Percentiles rank a stretch among this genome's conserved stretches.
These are phyloP conservation scores for Lachnellula subtilissima DNA, from an alignment of 2,329 filamentous ascomycete genomes.

Conservation along the genomic window DNA sequence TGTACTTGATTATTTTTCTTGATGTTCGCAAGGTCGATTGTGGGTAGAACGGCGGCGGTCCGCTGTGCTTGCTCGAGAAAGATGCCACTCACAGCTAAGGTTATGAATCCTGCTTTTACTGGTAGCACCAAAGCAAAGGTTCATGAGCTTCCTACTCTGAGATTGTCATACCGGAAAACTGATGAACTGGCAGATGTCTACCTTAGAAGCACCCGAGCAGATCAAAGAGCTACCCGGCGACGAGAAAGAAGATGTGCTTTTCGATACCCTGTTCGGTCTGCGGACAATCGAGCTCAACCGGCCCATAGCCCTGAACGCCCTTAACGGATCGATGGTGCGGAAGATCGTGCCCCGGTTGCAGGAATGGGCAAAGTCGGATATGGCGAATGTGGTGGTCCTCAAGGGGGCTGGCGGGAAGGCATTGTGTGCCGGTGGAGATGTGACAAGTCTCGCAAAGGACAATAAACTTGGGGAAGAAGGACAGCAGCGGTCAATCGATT, in stretches of 20 bases:
- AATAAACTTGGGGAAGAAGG: conserved; percentile 67
- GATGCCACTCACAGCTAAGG: conserved; percentile 81
- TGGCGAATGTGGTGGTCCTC: conserved; percentile 89
- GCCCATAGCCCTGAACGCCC: conserved; percentile 83
- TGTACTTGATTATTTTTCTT: conserved; percentile 29
- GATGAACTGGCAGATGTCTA: conserved; percentile 9
- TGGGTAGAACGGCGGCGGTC: conserved; percentile 48
- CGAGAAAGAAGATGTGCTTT: conserved; percentile 85
- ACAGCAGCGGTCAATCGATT: conserved; percentile 70
- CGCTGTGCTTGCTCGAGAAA: conserved; percentile 37
- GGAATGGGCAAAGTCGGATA: conserved; percentile 92
- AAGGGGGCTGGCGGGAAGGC: conserved; percentile 83
- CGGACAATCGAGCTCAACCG: conserved; percentile 93
- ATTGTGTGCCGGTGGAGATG: conserved; percentile 92
- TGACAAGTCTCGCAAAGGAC: conserved; percentile 68
- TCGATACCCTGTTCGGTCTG: conserved; percentile 82
- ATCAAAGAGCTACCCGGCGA: conserved; percentile 46
- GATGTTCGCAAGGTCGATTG: conserved; percentile 55
- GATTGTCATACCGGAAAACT: conserved; percentile 14
- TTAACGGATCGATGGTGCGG: conserved; percentile 89
- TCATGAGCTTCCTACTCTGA: conserved; percentile 19
- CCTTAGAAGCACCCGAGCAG: conserved; percentile 20
- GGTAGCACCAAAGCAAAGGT: conserved; percentile 46
- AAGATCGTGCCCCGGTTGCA: conserved; percentile 87
- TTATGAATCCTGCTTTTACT: conserved; percentile 55